phyloP scores from a whole-genome alignment of 805 yeast genomes.

The Kodamaea fukazawae region DNA sequence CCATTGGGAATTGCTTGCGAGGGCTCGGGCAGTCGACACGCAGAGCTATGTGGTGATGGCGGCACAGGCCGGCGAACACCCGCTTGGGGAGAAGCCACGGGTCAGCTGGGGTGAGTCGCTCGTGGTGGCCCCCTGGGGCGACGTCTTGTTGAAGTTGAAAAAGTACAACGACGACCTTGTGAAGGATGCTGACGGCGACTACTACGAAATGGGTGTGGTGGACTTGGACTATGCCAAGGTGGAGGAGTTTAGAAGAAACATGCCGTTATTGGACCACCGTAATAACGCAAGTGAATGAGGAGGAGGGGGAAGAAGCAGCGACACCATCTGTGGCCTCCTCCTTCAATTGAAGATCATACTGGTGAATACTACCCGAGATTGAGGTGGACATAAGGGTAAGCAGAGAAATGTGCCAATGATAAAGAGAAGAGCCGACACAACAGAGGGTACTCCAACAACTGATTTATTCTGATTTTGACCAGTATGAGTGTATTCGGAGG shows the following conservation, averaged over 20 bases:
- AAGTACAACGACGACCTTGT: conserved; percentile 27
- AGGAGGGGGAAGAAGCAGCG: background rate
- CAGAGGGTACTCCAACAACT: too few species aligned
- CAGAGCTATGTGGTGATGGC: conserved; percentile 88
- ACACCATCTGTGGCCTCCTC: background rate
- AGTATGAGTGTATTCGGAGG: too few species aligned
- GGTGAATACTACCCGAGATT: too few species aligned
- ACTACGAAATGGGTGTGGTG: conserved; percentile 50
- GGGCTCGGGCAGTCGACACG: conserved; percentile 83
- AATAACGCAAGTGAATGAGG: too few species aligned
- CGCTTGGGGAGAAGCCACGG: conserved; percentile 41
- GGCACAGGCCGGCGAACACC: conserved; percentile 81
- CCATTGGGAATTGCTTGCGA: conserved; percentile 81
- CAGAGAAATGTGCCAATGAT: too few species aligned
- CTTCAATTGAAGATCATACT: too few species aligned
- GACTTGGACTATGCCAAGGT: conserved; percentile 59
- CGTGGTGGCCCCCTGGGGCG: conserved; percentile 92
- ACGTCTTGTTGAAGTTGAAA: conserved; percentile 53
- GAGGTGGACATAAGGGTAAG: too few species aligned
- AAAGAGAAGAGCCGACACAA: conserved; percentile 22
- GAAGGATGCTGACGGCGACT: conserved; percentile 30
- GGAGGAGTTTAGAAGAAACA: conserved; percentile 53
- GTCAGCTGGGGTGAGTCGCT: conserved; percentile 84
- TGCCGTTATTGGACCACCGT: conserved; percentile 79
- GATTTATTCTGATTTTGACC: too few species aligned